These are phyloP conservation scores for Neurospora sp. DNA, from an alignment of 495 filamentous ascomycete genomes.

Conservation along the genomic window DNA sequence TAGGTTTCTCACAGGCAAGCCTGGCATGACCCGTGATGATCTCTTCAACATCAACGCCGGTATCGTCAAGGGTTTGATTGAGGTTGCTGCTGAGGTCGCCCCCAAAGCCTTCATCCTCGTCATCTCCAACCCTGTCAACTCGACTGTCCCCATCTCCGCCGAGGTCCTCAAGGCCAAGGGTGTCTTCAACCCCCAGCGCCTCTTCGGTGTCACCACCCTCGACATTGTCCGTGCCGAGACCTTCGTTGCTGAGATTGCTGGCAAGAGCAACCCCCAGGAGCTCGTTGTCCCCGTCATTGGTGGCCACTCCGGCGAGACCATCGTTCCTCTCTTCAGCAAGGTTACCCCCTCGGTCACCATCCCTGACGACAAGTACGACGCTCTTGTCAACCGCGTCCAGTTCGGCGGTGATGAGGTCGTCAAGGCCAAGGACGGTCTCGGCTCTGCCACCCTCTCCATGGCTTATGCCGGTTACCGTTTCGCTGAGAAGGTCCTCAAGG, in stretches of 20 bases:
- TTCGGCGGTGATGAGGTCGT: conserved; percentile 99
- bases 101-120: conserved; percentile 90
- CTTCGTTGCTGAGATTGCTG: conserved; percentile 79
- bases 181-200: conserved; percentile 84
- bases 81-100: conserved; percentile 72
- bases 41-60: conserved; percentile 98
- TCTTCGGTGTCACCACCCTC: conserved; percentile 96
- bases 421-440: conserved; percentile 90
- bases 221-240: conserved; percentile 98
- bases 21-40: conserved; percentile 98
- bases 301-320: conserved; percentile 94
- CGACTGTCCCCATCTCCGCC: conserved; percentile 93
- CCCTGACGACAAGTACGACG: conserved; percentile 76
- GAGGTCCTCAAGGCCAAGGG: conserved; percentile 88
- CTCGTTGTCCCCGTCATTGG: conserved; percentile 85
- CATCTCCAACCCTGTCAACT: conserved; percentile 99
- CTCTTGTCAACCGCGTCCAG: conserved; percentile 85
- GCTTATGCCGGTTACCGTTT: conserved; percentile 94
- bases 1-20: conserved; percentile 61
- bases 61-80: conserved; percentile 79
- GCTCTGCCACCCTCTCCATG: conserved; percentile 96
- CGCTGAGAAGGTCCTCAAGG: conserved; percentile 86
- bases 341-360: conserved; percentile 69
- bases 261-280: conserved; percentile 70
- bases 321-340: conserved; percentile 94